phyloP scores from a whole-genome alignment of 176 grass and related monocot genomes.

The Dendrocalamus sinicus region DNA sequence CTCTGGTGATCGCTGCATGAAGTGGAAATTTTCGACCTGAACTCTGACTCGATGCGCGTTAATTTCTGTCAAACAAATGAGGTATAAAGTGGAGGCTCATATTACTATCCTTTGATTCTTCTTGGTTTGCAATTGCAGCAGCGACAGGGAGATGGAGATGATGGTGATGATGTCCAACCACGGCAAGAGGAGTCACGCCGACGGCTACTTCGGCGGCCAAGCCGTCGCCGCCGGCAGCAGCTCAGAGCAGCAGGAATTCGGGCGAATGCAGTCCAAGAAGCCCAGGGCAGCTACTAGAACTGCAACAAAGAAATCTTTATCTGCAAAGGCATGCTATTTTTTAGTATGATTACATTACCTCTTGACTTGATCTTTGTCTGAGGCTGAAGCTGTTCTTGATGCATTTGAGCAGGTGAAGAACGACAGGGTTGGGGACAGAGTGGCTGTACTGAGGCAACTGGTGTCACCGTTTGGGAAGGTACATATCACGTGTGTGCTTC shows the following conservation, averaged over 20 bases:
- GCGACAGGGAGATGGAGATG: background rate
- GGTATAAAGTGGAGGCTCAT: background rate
- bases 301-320: background rate
- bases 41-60: background rate
- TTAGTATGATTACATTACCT: background rate
- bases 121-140: background rate
- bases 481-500: background rate
- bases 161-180: constrained; percentile 54
- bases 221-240: background rate
- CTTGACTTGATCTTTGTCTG: background rate
- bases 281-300: constrained; percentile 28
- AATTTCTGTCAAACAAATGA: background rate
- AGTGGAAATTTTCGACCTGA: background rate
- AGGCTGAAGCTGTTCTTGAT: background rate
- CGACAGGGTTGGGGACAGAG: constrained; percentile 56
- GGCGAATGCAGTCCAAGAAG: constrained; percentile 36
- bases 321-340: constrained; percentile 34
- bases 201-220: background rate
- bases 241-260: background rate
- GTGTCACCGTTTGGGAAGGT: constrained; percentile 71
- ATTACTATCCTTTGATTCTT: background rate
- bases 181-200: constrained; percentile 25
- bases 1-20: background rate
- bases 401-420: constrained; percentile 56
- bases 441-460: constrained; percentile 49